These are phyloP conservation scores for Fabrea salina DNA, from an alignment of 169 alveolate genomes.

Conservation along the genomic window DNA sequence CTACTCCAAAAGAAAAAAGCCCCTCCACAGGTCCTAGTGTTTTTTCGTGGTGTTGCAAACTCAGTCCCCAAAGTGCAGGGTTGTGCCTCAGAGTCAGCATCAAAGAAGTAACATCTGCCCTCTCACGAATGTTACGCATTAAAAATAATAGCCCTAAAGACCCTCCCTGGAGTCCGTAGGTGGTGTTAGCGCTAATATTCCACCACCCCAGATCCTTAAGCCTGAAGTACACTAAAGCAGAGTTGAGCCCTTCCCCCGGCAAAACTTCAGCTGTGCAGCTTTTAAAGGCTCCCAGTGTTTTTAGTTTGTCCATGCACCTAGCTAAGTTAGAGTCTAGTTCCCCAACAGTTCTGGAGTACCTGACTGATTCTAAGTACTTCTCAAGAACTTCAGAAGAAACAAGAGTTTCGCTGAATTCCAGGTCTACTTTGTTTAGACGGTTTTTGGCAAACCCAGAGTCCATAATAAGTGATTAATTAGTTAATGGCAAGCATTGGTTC, in stretches of 20 bases:
- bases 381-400: not conserved
- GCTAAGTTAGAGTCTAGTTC: not conserved
- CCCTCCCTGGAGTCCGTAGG: slow-evolving; percentile 1
- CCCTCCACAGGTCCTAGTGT: not conserved
- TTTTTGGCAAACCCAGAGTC: too few relatives aligned
- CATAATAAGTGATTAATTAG: too few relatives aligned
- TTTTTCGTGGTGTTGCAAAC: not conserved
- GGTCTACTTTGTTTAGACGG: not conserved
- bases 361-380: not conserved
- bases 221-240: not conserved
- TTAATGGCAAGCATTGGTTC: too few relatives aligned
- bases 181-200: not conserved
- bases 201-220: not conserved
- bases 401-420: not conserved
- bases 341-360: not conserved
- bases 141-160: not conserved
- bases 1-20: not conserved
- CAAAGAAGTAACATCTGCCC: slow-evolving; percentile 16
- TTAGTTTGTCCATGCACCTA: not conserved
- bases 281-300: not conserved
- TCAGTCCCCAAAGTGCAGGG: not conserved
- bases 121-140: slow-evolving; percentile 6
- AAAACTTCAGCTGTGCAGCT: not conserved
- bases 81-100: not conserved
- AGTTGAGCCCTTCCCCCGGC: not conserved